These are phyloP conservation scores for Tetrapyrgos nigripes DNA, from an alignment of 1,284 basidiomycete genomes.

Conservation along the genomic window DNA sequence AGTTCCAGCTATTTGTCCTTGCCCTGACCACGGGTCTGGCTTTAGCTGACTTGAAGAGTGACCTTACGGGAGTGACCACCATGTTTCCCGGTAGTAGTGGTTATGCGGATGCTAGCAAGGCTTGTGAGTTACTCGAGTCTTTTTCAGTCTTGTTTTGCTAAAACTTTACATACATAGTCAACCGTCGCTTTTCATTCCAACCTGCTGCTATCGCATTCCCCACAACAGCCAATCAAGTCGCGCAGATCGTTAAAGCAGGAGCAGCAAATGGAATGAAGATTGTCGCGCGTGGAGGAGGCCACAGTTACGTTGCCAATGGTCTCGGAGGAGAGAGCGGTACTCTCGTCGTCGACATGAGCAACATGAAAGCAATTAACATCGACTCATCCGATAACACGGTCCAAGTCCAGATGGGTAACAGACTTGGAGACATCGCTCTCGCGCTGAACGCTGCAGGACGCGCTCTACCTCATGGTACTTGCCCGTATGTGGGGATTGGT, in stretches of 20 bases:
- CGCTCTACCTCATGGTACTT: conserved; percentile 36
- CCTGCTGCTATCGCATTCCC: conserved; percentile 15
- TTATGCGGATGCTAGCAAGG: conserved; percentile 29
- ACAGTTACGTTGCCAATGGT: conserved; percentile 32
- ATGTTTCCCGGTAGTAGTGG: conserved; percentile 16
- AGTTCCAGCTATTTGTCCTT: too few relatives aligned
- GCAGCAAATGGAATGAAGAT: conserved; percentile 1
- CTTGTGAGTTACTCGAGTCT: conserved; percentile 34
- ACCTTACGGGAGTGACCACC: conserved; percentile 15
- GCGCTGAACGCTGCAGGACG: conserved; percentile 30
- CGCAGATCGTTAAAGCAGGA: conserved; percentile 33
- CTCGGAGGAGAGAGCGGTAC: conserved; percentile 28
- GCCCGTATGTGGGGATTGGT: conserved; percentile 34
- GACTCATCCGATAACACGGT: conserved; percentile 18
- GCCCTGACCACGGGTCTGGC: too few relatives aligned
- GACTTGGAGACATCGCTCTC: conserved; percentile 33
- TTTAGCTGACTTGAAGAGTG: not conserved
- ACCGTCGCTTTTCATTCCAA: conserved; percentile 5
- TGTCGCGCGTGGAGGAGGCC: conserved; percentile 16
- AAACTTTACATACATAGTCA: conserved; percentile 6
- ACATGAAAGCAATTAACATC: conserved; percentile 26
- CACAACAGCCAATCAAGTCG: conserved; percentile 33
- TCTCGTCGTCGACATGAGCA: conserved; percentile 32
- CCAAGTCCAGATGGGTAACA: conserved; percentile 29
- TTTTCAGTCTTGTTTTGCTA: not conserved